Evolutionary conservation across 345 rosid species (phyloP).

Genomic region (Boechera stricta): DNA sequence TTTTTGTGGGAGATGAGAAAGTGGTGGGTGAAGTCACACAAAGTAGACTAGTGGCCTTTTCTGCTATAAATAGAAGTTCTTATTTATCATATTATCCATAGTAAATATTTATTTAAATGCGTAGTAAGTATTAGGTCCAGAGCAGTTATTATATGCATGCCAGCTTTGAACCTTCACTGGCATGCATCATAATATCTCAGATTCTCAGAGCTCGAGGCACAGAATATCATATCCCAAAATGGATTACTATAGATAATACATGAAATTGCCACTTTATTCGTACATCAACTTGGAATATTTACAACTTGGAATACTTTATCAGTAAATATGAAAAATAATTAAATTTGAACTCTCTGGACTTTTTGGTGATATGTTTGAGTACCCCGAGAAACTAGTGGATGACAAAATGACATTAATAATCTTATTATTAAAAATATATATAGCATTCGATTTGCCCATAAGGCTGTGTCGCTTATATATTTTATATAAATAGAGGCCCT

Average conservation of each 20-base stretch:
- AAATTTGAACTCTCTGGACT: neutral
- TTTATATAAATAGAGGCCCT: neutral
- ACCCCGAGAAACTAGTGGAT: conserved; percentile 35
- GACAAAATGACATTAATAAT: conserved; percentile 10
- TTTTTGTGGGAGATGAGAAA: conserved; percentile 34
- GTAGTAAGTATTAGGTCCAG: conserved; percentile 29
- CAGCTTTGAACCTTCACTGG: conserved; percentile 41
- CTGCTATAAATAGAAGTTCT: conserved; percentile 39
- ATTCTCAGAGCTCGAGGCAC: conserved; percentile 41
- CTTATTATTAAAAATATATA: neutral
- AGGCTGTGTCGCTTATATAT: conserved; percentile 35
- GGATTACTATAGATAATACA: conserved; percentile 9
- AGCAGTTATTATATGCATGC: conserved; percentile 44
- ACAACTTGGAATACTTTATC: conserved; percentile 36
- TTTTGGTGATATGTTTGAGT: conserved; percentile 1
- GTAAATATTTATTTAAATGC: conserved; percentile 21
- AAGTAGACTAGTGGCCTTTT: conserved; percentile 25
- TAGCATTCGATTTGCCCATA: conserved; percentile 36
- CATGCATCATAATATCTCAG: conserved; percentile 29
- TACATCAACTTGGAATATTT: conserved; percentile 34
- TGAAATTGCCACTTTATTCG: conserved; percentile 27
- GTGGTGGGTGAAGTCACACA: conserved; percentile 32
- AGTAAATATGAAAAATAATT: neutral
- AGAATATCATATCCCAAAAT: conserved; percentile 34
- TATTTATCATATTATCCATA: conserved; percentile 12